A percentile compares a stretch with the other conserved stretches of the same genome.
Evolutionary conservation across 768 basidiomycete genomes (phyloP).

Genomic region (Leccinum olivaceopallidum): DNA sequence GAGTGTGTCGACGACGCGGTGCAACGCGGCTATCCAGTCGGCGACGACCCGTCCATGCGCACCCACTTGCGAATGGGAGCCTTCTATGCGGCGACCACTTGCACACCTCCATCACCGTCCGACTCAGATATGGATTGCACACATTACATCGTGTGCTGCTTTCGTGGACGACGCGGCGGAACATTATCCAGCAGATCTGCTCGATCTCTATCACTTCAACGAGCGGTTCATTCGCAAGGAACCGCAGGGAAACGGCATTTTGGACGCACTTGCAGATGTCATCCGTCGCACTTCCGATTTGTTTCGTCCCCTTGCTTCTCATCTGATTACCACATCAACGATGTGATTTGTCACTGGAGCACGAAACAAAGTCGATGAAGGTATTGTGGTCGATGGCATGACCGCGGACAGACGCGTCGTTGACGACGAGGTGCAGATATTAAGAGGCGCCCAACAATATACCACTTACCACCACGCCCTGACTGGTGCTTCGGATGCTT

Average conservation of each 20-base stretch:
- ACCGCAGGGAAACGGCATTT: neutral
- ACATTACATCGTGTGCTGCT: neutral
- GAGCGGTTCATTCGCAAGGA: neutral
- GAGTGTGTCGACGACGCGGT: neutral
- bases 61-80: neutral
- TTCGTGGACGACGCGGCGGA: neutral
- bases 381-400: neutral
- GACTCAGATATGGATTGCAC: neutral
- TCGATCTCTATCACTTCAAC: neutral
- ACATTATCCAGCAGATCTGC: neutral
- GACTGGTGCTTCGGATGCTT: neutral
- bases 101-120: neutral
- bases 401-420: neutral
- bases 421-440: neutral
- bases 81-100: neutral
- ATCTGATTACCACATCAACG: neutral
- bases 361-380: neutral
- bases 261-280: neutral
- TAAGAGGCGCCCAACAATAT: neutral
- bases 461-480: neutral
- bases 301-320: neutral
- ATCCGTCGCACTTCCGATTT: neutral
- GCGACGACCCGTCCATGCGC: neutral
- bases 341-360: neutral
- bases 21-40: neutral